Conservation (phyloP, 257 asterid species). For the Salvia hispanica region DNA sequence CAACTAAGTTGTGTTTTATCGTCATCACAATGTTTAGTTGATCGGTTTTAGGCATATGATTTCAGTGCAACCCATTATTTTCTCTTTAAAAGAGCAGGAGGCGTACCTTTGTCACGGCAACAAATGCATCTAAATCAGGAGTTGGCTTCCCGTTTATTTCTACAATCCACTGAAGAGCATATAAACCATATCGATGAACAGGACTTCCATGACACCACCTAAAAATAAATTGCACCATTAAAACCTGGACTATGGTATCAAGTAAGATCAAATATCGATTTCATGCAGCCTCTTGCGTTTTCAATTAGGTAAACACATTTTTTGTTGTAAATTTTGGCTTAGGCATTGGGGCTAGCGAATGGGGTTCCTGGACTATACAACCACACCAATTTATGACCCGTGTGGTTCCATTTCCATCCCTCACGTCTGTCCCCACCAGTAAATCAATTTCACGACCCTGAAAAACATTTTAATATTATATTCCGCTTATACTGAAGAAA, state of each 20-base stretch:
- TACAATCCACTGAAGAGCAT: constrained; percentile 97
- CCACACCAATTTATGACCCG: constrained; percentile 97
- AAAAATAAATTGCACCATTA: constrained; percentile 30
- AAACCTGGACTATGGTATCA: neutral
- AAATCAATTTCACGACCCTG: constrained; percentile 84
- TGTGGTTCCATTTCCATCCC: constrained; percentile 91
- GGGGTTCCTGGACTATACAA: constrained; percentile 88
- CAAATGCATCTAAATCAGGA: constrained; percentile 86
- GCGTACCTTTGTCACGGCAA: constrained; percentile 80
- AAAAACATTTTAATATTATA: too few species aligned
- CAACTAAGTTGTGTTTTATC: too few species aligned
- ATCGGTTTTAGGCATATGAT: neutral
- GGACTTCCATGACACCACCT: constrained; percentile 99
- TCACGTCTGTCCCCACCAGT: constrained; percentile 85
- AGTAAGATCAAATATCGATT: neutral
- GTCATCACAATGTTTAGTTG: neutral
- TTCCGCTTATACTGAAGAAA: too few species aligned
- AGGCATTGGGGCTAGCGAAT: constrained; percentile 33
- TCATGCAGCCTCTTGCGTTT: constrained; percentile 9
- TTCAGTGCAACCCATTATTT: too few species aligned
- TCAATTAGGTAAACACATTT: neutral
- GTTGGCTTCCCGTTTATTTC: constrained; percentile 92
- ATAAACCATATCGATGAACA: constrained; percentile 82
- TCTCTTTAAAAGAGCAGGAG: constrained; percentile 4
- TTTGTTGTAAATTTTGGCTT: neutral